Evolutionary conservation across 768 basidiomycete genomes (phyloP), one percentile per base, ranked within the genome.

Genomic region (Lactarius trivialis): DNA sequence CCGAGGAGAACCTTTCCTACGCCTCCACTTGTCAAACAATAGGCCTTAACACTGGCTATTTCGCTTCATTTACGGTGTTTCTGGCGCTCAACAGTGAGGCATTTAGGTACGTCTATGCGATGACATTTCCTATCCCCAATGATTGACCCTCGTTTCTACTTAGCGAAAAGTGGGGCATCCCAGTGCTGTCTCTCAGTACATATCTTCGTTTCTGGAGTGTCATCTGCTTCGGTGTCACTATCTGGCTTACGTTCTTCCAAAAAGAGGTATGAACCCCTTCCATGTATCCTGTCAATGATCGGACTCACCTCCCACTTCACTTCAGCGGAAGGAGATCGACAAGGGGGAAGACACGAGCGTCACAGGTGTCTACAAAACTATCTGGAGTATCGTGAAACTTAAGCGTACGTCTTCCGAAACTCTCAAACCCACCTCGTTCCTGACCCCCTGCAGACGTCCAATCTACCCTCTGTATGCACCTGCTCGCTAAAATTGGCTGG

Each of bases 1-100:
- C 96, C 2, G 86, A 91, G 64, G 93, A 93, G 66, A 95, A 94
- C 70, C 75, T 98, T 39, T 93, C 95, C 19, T 99, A 95, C 70
- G 97, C 97, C 3, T 97, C 94, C 19, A 98, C 95, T 7, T 98
- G 96, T 61, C 97, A 99, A 73, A 98, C 97, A 0, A 92, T 98
- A 63, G 97, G 97, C 14, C 79, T 99, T 28, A 98, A 96, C 68
- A 90, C 91, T 1, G 97, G 97, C 6, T 98, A 88, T 74, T 95
- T 98, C 70, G 82, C 94, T 33, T 94, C 93, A 2, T 98, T 97
- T 71, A 99, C 97, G 8, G 93, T 98, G 7, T 98, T 98, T 71
- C 81, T 99, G 45, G 97, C 97, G 0, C 85, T 99, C 71, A 99
- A 98, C 71, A 94, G 92, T 66, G 88, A 93, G 69, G 86, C 89